Conservation (phyloP, 164 flowering plant genomes). For the Vitis amurensis region DNA sequence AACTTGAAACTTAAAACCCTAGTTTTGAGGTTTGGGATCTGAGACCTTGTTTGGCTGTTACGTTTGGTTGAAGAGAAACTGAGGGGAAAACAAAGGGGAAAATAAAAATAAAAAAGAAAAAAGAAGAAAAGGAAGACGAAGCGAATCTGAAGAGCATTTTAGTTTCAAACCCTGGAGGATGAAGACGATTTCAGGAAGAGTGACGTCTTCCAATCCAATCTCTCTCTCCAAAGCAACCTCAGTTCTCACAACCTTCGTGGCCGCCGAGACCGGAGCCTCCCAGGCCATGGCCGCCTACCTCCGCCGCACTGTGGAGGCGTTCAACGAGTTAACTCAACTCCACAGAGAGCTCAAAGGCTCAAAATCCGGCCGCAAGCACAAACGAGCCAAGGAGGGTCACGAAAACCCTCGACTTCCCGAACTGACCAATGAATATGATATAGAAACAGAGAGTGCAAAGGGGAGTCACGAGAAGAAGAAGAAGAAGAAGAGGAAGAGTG, state of each 20-base stretch:
- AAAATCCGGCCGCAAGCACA: neutral
- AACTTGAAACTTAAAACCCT: too few relatives aligned
- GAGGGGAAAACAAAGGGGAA: too few relatives aligned
- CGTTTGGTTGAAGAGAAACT: too few relatives aligned
- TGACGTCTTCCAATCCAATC: slow-evolving; percentile 27
- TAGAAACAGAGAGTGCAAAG: neutral
- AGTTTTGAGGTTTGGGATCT: too few relatives aligned
- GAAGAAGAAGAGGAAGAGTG: neutral
- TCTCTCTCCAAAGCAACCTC: slow-evolving; percentile 29
- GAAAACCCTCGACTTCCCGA: too few relatives aligned
- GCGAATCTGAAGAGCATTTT: too few relatives aligned
- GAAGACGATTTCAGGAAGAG: slow-evolving; percentile 22
- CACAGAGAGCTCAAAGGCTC: slow-evolving; percentile 20
- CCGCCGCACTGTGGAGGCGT: slow-evolving; percentile 22
- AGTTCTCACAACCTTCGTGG: slow-evolving; percentile 18
- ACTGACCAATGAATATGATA: too few relatives aligned
- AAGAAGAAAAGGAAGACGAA: too few relatives aligned
- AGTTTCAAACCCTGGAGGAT: neutral
- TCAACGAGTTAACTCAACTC: slow-evolving; percentile 29
- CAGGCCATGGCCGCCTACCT: slow-evolving; percentile 24
- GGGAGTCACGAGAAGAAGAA: neutral
- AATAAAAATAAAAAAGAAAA: too few relatives aligned
- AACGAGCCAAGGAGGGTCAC: neutral
- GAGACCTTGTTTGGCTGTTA: too few relatives aligned
- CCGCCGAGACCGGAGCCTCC: slow-evolving; percentile 25